Base-by-base conservation (phyloP, 2,329 filamentous ascomycete genomes). In the Cladosporium oxysporum region DNA sequence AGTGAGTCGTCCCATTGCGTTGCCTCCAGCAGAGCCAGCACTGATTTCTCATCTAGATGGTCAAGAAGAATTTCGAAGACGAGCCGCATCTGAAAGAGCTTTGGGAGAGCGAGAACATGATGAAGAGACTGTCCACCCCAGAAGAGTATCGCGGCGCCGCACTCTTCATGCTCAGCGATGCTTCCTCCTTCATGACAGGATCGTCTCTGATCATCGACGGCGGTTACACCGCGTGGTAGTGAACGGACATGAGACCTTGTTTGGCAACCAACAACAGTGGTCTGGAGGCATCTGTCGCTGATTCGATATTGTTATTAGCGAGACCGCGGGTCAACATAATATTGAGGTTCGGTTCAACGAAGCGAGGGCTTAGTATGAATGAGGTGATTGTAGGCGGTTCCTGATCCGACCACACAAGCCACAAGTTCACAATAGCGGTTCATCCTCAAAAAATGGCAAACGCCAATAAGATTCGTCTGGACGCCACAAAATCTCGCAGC, bases 61-160 rank as follows among this genome's bases (percentile, higher is more conserved):
- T 76, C 14, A 47, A 65, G 41, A 71, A 74, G 62, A 73, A 76
- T 62, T 74, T 77, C 66, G 62, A 70, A 5, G 72, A 75, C 35
- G 69, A 73, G 29, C 74, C 74, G 23, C 64, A 67, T 5, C 68
- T 77, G 37, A 68, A 70, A 50, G 66, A 68, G 50, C 69, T 67
- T n/a, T 76, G 75, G 75, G 74, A 74, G 66, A 62, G 63, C 4
- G 69, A 69, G 23, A 77, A 77, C 57, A 76, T 77, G 75, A 60
- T 78, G 60, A 74, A 74, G 1, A 66, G 76, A 11, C 66, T 78
- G 18, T 72, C 71, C 1, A 65, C 67, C 14, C 70, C 74, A 2
- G 64, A 71, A 14, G 76, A 78, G 67, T 78, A 71, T 61, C 70
- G 68, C 5, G 73, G 72, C 3, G 72, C 72, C 8, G 71, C 68